Base-by-base conservation (phyloP, 2,329 filamentous ascomycete genomes). In the Diplodia sapinea region DNA sequence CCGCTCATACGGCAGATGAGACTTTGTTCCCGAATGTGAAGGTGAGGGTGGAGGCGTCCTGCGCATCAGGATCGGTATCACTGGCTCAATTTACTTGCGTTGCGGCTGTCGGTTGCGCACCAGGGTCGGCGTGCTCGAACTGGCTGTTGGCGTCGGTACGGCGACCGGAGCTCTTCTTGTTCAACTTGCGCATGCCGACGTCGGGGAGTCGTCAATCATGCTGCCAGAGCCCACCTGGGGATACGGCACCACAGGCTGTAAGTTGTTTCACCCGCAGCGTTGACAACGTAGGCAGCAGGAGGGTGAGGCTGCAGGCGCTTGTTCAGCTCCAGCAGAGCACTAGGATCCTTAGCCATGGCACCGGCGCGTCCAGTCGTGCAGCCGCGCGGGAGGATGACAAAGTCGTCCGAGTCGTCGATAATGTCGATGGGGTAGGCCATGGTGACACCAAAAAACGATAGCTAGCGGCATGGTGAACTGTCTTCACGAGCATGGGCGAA, bases 361-460 rank as follows among this genome's bases (percentile, higher is more conserved):
- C 12, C 23, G 23, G 12, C n/a, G 36, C 54, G 54, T 40, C 54
- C 12, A 20, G 15, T 20, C 9, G n/a, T 56, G 17, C 40, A 15
- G 55, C 40, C 26, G 17, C 4, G 40, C 8, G 40, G 7, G 9
- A 61, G 11, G 9, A 20, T 5, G 26, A 43, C 40, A 5, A 23
- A 23, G 15, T 40, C 54, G 11, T 61, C 57, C 4, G 40, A 31
- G 26, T 61, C 57, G 11, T 61, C 57, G 13, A 61, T 33, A 12
- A 11, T 15, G 57, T 40, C 49, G 4, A 20, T 61, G 2, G 56
- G 2, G 26, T 29, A 31, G 11, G 23, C 38, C 56, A 61, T 61
- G 38, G 8, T 31, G 20, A 8, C 1, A 31, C 9, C 17, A 15
- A 47, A 15, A 20, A 47, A 23, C 29, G 36, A 31, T 13, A 13